phyloP scores from a whole-genome alignment of 768 basidiomycete genomes.

The Boletus sensibilis region DNA sequence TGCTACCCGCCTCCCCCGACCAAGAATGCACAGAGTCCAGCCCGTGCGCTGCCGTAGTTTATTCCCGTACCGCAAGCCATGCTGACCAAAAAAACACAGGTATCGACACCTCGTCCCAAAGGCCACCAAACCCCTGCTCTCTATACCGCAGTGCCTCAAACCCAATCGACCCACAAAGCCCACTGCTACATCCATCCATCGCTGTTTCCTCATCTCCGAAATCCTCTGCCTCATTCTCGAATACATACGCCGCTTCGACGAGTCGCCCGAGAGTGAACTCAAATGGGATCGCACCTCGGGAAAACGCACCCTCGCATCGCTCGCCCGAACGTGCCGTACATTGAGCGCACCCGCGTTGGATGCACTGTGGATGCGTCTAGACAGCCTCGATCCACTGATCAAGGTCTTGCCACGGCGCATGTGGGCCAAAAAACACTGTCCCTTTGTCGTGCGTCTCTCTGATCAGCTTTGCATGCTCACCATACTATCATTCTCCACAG shows the following conservation, averaged over 20 bases:
- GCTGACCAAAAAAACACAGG: constrained; percentile 9
- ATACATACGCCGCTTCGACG: constrained; percentile 21
- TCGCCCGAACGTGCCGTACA: constrained; percentile 28
- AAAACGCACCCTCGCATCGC: constrained; percentile 25
- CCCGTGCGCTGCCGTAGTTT: constrained; percentile 1
- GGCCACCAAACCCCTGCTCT: not conserved
- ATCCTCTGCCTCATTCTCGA: constrained; percentile 25
- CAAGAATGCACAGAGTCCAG: not conserved
- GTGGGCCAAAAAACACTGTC: constrained; percentile 24
- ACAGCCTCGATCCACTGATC: constrained; percentile 29
- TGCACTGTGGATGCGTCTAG: constrained; percentile 29
- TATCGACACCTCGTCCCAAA: not conserved
- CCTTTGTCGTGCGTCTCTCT: constrained; percentile 18
- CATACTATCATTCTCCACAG: constrained; percentile 1
- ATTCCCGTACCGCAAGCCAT: not conserved
- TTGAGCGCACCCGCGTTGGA: constrained; percentile 26
- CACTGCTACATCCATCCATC: constrained; percentile 15
- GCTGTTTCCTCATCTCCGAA: constrained; percentile 21
- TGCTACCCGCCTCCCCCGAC: not conserved
- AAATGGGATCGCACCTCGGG: constrained; percentile 15
- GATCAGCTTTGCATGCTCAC: not conserved
- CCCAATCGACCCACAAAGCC: not conserved
- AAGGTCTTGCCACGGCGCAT: constrained; percentile 25
- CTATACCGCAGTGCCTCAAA: not conserved
- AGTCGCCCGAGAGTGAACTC: constrained; percentile 15